Conservation (phyloP, 2,329 filamentous ascomycete genomes). For the Fusarium scirpi region DNA sequence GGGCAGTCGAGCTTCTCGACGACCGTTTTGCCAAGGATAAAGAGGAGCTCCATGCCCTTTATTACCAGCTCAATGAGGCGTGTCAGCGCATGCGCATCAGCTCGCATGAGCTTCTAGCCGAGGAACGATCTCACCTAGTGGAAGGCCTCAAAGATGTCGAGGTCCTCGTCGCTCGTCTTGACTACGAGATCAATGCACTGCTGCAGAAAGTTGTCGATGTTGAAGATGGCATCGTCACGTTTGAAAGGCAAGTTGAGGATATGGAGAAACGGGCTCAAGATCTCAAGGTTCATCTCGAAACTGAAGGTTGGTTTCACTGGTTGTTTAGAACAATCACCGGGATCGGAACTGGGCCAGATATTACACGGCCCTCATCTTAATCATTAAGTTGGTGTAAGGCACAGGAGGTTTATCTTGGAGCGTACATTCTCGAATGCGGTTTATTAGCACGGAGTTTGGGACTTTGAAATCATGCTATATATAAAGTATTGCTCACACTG, state of each 20-base stretch:
- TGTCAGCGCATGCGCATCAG: slow-evolving; percentile 76
- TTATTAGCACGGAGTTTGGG: slow-evolving; percentile 36
- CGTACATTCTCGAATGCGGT: slow-evolving; percentile 3
- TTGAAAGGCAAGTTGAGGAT: slow-evolving; percentile 81
- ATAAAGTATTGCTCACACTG: slow-evolving; percentile 13
- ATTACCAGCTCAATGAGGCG: slow-evolving; percentile 76
- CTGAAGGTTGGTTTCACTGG: slow-evolving; percentile 74
- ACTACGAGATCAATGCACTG: slow-evolving; percentile 90
- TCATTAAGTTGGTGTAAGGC: background rate
- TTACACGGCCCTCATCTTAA: slow-evolving; percentile 52
- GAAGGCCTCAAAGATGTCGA: slow-evolving; percentile 84
- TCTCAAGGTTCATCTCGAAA: slow-evolving; percentile 71
- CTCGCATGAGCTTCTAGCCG: slow-evolving; percentile 75
- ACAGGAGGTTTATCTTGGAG: slow-evolving; percentile 11
- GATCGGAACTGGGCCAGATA: slow-evolving; percentile 70
- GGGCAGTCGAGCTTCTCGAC: slow-evolving; percentile 69
- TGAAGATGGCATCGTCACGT: slow-evolving; percentile 82
- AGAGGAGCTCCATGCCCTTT: slow-evolving; percentile 73
- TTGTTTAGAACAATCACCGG: slow-evolving; percentile 71
- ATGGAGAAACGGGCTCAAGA: slow-evolving; percentile 74
- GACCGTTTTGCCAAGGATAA: slow-evolving; percentile 71
- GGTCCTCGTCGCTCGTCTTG: slow-evolving; percentile 82
- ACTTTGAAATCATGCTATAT: slow-evolving; percentile 6
- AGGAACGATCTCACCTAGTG: slow-evolving; percentile 75
- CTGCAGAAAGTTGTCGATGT: slow-evolving; percentile 86